Percentiles rank a stretch among this genome's conserved stretches.
These are phyloP conservation scores for Mortierella polycephala DNA, from an alignment of 371 early-diverging fungal species.

Conservation along the genomic window DNA sequence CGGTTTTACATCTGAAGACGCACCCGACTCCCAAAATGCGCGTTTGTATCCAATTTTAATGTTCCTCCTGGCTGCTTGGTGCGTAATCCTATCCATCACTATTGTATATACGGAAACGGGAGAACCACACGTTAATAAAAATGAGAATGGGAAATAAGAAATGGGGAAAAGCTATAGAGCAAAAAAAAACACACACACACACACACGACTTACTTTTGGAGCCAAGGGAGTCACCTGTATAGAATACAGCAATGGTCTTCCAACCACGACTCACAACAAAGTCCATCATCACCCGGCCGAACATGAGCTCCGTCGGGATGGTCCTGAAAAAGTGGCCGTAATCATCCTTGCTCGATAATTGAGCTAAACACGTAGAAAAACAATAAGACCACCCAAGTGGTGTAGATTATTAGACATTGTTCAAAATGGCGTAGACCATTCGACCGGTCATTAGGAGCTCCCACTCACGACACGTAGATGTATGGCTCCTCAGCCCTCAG, in stretches of 20 bases:
- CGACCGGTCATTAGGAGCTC: too few species aligned
- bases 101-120: not conserved
- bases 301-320: slow-evolving; percentile 65
- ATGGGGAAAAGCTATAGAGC: not conserved
- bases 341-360: slow-evolving; percentile 67
- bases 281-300: slow-evolving; percentile 63
- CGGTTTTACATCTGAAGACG: slow-evolving; percentile 57
- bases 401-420: too few species aligned
- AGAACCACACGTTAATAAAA: not conserved
- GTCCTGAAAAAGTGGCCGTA: slow-evolving; percentile 70
- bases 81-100: slow-evolving; percentile 63
- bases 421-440: too few species aligned
- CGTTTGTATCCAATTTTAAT: slow-evolving; percentile 60
- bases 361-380: slow-evolving; percentile 47
- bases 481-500: not conserved
- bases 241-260: slow-evolving; percentile 63
- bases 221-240: slow-evolving; percentile 63
- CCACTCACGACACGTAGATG: not conserved
- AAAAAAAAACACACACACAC: too few species aligned
- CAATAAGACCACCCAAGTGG: too few species aligned
- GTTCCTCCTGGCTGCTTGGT: slow-evolving; percentile 56
- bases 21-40: slow-evolving; percentile 61
- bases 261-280: slow-evolving; percentile 66
- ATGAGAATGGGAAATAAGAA: not conserved
- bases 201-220: slow-evolving; percentile 59